Evolutionary conservation across 805 yeast genomes (phyloP).

Genomic region (Debaryomyces prosopidis): DNA sequence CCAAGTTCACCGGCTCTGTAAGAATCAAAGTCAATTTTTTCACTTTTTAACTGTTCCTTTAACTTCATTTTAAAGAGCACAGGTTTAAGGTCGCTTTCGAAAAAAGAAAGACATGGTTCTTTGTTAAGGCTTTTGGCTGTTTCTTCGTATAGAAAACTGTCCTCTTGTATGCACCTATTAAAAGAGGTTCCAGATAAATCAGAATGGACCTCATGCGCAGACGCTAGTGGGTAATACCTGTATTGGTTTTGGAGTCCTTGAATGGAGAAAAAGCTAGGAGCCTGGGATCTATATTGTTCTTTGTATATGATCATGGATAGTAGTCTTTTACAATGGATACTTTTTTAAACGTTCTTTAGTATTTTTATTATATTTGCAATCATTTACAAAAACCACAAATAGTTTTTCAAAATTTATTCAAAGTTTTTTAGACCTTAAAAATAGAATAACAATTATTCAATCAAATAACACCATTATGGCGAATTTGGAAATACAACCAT

Average conservation of each 20-base stretch:
- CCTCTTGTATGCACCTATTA: neutral
- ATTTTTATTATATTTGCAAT: too few relatives aligned
- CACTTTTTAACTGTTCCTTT: constrained; percentile 4
- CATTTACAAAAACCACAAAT: neutral
- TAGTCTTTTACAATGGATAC: too few relatives aligned
- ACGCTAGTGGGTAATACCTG: constrained; percentile 9
- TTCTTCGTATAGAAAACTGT: constrained; percentile 4
- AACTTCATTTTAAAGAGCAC: constrained; percentile 7
- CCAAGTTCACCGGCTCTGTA: constrained; percentile 7
- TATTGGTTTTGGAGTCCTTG: neutral
- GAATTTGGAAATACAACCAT: neutral
- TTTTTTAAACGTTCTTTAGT: neutral
- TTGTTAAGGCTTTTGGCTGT: neutral
- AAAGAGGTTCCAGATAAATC: constrained; percentile 2
- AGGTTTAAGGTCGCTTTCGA: constrained; percentile 2
- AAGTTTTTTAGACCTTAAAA: too few relatives aligned
- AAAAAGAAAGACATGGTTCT: neutral
- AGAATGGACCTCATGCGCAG: constrained; percentile 5
- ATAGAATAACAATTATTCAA: too few relatives aligned
- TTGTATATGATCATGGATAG: too few relatives aligned
- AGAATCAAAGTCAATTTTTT: constrained; percentile 9
- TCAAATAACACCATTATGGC: too few relatives aligned
- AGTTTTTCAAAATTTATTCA: too few relatives aligned
- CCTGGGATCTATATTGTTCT: neutral
- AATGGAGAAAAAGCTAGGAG: neutral